Evolutionary conservation across 2,329 filamentous ascomycete genomes (phyloP).

Genomic region (Sporothrix luriei): DNA sequence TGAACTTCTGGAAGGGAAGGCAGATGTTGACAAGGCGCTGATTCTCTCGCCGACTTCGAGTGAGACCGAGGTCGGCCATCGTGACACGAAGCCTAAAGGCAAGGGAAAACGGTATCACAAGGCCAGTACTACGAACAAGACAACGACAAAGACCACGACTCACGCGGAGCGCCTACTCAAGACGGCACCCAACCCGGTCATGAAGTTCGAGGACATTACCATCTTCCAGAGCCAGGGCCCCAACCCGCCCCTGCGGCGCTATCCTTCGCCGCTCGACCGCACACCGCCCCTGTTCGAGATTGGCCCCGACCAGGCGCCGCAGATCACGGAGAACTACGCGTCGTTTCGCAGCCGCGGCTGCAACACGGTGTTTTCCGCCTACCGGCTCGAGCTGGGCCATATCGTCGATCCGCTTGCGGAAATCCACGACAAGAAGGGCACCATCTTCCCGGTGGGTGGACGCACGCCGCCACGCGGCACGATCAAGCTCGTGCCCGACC

Average conservation of each 20-base stretch:
- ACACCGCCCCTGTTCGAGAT: neutral
- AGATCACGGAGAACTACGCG: conserved; percentile 12
- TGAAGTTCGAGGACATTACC: neutral
- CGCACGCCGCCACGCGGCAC: neutral
- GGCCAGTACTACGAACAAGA: too few species aligned
- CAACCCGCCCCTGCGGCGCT: neutral
- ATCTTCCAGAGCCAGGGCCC: neutral
- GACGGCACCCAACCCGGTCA: neutral
- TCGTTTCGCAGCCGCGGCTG: conserved; percentile 7
- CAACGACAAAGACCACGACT: neutral
- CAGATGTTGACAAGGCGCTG: neutral
- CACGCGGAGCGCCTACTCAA: neutral
- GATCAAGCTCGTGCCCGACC: conserved; percentile 21
- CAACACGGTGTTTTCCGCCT: neutral
- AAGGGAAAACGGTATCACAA: too few species aligned
- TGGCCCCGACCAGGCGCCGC: neutral
- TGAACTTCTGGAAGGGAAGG: neutral
- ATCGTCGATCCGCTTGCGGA: neutral
- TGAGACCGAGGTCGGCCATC: neutral
- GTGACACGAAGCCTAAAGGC: neutral
- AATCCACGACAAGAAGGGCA: neutral
- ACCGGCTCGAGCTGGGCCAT: neutral
- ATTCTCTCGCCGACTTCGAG: neutral
- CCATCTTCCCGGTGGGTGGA: conserved; percentile 17
- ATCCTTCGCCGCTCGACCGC: neutral